Percentiles rank a stretch among this genome's conserved stretches.
Conservation (phyloP, 495 filamentous ascomycete species). For the Penicillium nucicola region DNA sequence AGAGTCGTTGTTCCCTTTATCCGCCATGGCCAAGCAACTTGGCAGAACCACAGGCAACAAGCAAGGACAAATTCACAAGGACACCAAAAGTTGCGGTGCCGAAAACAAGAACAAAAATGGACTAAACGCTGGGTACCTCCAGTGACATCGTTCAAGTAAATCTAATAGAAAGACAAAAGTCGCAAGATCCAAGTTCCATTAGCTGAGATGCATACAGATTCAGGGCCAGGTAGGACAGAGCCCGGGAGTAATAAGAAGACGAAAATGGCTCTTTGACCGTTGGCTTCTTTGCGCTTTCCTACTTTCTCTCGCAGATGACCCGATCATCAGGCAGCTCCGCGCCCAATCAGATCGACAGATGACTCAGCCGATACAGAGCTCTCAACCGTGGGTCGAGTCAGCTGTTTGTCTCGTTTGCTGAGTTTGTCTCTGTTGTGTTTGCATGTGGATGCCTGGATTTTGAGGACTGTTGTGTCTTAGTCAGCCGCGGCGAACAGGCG, state of each 20-base stretch:
- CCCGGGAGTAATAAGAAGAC: neutral
- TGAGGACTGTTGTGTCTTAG: conserved; percentile 3
- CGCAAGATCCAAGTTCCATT: neutral
- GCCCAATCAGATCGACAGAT: conserved; percentile 1
- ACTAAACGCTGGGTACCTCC: neutral
- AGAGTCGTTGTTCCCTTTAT: conserved; percentile 14
- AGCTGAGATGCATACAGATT: conserved; percentile 1
- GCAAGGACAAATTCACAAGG: neutral
- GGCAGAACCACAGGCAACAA: conserved; percentile 3
- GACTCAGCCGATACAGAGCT: conserved; percentile 19
- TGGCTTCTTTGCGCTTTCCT: neutral
- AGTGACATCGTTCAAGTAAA: conserved; percentile 4
- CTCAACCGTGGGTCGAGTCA: neutral
- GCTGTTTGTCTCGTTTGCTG: conserved; percentile 3
- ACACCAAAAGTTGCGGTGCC: neutral
- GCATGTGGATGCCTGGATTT: neutral
- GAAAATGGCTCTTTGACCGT: conserved; percentile 7
- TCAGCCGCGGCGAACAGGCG: neutral
- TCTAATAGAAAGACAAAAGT: neutral
- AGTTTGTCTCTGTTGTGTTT: conserved; percentile 1
- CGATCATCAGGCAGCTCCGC: conserved; percentile 7
- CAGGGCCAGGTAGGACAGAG: conserved; percentile 3
- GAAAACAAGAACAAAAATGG: conserved; percentile 1
- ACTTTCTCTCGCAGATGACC: conserved; percentile 3
- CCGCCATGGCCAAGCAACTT: conserved; percentile 16